Conservation (phyloP, 768 basidiomycete species). For the Psilocybe cyanescens region DNA sequence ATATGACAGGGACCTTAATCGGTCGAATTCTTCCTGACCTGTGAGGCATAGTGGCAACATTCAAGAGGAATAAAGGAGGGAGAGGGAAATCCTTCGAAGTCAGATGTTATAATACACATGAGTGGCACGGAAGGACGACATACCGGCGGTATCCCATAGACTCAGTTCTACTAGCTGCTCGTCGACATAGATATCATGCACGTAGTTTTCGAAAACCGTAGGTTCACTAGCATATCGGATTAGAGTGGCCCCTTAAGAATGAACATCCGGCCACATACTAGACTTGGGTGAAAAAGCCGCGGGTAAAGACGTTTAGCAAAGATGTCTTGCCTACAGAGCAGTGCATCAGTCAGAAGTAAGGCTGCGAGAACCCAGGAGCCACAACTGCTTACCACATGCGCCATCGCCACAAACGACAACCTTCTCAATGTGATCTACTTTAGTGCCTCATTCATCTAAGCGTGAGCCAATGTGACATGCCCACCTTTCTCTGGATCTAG, state of each 20-base stretch:
- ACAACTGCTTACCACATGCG: slow-evolving; percentile 73
- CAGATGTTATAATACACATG: neutral
- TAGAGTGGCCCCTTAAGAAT: neutral
- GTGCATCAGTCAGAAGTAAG: slow-evolving; percentile 17
- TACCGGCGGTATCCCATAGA: slow-evolving; percentile 98
- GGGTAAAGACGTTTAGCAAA: slow-evolving; percentile 84
- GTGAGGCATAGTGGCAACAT: slow-evolving; percentile 21
- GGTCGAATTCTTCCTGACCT: slow-evolving; percentile 97
- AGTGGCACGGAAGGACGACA: slow-evolving; percentile 21
- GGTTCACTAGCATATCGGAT: slow-evolving; percentile 62
- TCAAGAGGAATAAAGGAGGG: slow-evolving; percentile 7
- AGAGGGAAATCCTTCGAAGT: slow-evolving; percentile 2
- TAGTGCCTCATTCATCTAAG: slow-evolving; percentile 6
- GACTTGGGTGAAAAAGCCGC: slow-evolving; percentile 93
- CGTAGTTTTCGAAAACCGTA: slow-evolving; percentile 97
- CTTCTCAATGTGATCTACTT: slow-evolving; percentile 26
- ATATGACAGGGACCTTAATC: slow-evolving; percentile 91
- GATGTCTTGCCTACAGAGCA: slow-evolving; percentile 74
- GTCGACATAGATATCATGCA: slow-evolving; percentile 87
- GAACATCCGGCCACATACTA: slow-evolving; percentile 60
- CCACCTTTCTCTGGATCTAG: slow-evolving; percentile 54
- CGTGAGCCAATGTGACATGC: neutral
- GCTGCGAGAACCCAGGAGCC: slow-evolving; percentile 6
- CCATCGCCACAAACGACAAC: slow-evolving; percentile 96
- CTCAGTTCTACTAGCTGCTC: slow-evolving; percentile 89